A percentile compares a stretch with the other conserved stretches of the same genome.
Evolutionary conservation across 75 land plant species (phyloP).

Genomic region (Cryptomeria japonica): DNA sequence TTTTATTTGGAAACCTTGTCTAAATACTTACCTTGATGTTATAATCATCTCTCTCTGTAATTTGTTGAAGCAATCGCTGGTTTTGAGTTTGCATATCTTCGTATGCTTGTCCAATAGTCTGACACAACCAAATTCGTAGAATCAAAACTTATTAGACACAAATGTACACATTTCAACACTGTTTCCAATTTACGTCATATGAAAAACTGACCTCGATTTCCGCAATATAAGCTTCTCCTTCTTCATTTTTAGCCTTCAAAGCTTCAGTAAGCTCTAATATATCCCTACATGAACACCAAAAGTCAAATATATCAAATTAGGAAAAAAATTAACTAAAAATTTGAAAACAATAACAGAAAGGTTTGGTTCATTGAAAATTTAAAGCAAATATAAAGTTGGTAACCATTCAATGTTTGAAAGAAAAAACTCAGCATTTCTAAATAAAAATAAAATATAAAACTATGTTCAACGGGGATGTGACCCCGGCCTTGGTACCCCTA

Average conservation of each 20-base stretch:
- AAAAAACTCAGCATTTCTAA: not conserved
- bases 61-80: conserved; percentile 83
- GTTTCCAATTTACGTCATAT: not conserved
- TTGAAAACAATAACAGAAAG: not conserved
- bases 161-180: conserved; percentile 1
- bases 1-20: not conserved
- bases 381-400: not conserved
- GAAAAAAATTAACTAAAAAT: not conserved
- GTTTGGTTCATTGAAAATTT: not conserved
- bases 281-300: conserved; percentile 47
- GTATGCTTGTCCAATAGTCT: conserved; percentile 99
- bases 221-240: conserved; percentile 82
- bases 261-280: conserved; percentile 58
- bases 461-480: too few relatives aligned
- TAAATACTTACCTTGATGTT: conserved; percentile 74
- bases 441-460: not conserved
- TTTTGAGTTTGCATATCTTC: conserved; percentile 98
- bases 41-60: conserved; percentile 97
- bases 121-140: conserved; percentile 15
- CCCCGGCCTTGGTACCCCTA: too few relatives aligned
- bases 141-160: not conserved
- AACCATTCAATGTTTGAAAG: not conserved
- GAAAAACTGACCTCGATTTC: conserved; percentile 84
- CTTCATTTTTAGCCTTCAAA: conserved; percentile 80
- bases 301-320: not conserved